These are phyloP conservation scores for Trichocomaceae sp. DNA, from an alignment of 2,329 filamentous ascomycete genomes.

Conservation along the genomic window DNA sequence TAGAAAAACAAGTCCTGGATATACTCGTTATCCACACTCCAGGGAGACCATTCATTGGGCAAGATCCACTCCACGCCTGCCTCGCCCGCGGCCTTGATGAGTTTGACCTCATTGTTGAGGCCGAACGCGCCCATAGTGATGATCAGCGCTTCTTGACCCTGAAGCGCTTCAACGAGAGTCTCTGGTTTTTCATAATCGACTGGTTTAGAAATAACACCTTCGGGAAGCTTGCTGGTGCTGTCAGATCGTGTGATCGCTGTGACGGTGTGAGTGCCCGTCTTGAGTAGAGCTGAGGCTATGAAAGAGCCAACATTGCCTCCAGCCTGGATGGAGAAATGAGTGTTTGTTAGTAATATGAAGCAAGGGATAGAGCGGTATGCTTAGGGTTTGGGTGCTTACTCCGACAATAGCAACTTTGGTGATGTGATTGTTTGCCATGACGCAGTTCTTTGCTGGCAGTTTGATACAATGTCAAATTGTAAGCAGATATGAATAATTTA, in stretches of 20 bases:
- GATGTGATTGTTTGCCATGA: neutral
- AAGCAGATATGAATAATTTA: too few species aligned
- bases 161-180: conserved; percentile 46
- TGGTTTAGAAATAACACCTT: conserved; percentile 36
- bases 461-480: too few species aligned
- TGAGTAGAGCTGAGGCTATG: conserved; percentile 32
- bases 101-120: conserved; percentile 38
- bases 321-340: conserved; percentile 21
- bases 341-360: neutral
- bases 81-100: conserved; percentile 50
- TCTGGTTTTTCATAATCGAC: conserved; percentile 46
- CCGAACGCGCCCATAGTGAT: conserved; percentile 47
- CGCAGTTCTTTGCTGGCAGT: too few species aligned
- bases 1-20: too few species aligned
- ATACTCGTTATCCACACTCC: conserved; percentile 18
- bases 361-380: too few species aligned
- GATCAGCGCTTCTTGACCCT: conserved; percentile 51
- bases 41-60: conserved; percentile 47
- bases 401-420: conserved; percentile 6
- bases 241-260: conserved; percentile 46
- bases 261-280: conserved; percentile 45
- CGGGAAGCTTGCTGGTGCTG: conserved; percentile 39
- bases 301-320: conserved; percentile 28
- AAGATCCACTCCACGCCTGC: conserved; percentile 52
- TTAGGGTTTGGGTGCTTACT: conserved; percentile 20